Conservation (phyloP, 805 yeast genomes). For the Pichia nakasei region DNA sequence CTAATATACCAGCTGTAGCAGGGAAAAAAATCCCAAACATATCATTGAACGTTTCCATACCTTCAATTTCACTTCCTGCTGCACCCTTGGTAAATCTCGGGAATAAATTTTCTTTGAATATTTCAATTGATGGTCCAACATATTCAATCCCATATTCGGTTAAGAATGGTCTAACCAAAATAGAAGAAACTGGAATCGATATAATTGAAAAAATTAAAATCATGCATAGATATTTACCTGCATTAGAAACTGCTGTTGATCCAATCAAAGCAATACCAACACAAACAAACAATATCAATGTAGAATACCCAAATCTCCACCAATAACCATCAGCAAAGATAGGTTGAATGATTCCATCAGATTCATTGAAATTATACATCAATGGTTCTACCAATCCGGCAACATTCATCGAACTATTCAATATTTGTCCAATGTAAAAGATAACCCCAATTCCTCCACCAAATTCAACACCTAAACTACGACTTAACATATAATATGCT, state of each 20-base stretch:
- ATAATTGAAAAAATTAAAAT: constrained; percentile 61
- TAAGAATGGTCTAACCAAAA: constrained; percentile 57
- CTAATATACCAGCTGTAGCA: constrained; percentile 96
- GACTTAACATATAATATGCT: constrained; percentile 92
- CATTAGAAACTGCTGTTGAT: constrained; percentile 68
- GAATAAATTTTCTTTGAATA: constrained; percentile 54
- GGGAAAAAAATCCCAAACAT: constrained; percentile 95
- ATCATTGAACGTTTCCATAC: constrained; percentile 69
- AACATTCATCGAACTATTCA: constrained; percentile 86
- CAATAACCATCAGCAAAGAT: constrained; percentile 58
- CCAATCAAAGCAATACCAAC: constrained; percentile 75
- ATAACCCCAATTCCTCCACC: constrained; percentile 97
- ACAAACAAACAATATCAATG: constrained; percentile 60
- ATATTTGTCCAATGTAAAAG: constrained; percentile 88
- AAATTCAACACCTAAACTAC: constrained; percentile 94
- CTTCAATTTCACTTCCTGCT: constrained; percentile 66
- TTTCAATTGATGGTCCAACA: constrained; percentile 67
- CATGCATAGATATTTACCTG: constrained; percentile 68
- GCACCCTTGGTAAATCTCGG: constrained; percentile 87
- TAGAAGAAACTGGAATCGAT: constrained; percentile 71
- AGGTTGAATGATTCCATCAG: constrained; percentile 44
- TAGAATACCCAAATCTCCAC: constrained; percentile 65
- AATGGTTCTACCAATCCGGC: constrained; percentile 94
- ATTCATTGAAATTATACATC: constrained; percentile 62
- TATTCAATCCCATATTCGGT: constrained; percentile 44